Conservation (phyloP, 305 asterid genomes). For the Fraxinus latifolia region DNA sequence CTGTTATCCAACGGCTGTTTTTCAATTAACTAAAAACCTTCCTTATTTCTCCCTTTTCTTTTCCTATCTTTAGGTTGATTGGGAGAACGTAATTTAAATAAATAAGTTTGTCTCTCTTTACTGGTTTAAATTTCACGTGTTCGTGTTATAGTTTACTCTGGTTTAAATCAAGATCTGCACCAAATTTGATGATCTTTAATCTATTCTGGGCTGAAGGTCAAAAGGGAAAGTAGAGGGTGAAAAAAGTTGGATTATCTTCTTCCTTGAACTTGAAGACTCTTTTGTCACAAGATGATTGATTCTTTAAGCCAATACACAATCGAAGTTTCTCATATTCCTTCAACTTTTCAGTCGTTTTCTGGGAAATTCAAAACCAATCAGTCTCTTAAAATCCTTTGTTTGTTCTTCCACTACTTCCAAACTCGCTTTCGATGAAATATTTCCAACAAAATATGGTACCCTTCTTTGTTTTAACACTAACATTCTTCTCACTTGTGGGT, state of each 20-base stretch:
- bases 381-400: constrained; percentile 39
- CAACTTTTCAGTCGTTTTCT: constrained; percentile 44
- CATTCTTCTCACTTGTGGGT: constrained; percentile 35
- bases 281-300: constrained; percentile 64
- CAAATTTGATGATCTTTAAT: constrained; percentile 32
- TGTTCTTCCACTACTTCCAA: constrained; percentile 45
- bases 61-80: constrained; percentile 2
- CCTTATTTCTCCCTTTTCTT: constrained; percentile 20
- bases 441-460: constrained; percentile 44
- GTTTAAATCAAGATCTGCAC: constrained; percentile 29
- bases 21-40: constrained; percentile 29
- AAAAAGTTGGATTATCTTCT: constrained; percentile 67
- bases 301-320: constrained; percentile 42
- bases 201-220: constrained; percentile 38
- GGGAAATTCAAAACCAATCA: constrained; percentile 33
- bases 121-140: background rate
- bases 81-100: background rate
- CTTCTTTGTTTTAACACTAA: constrained; percentile 32
- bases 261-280: constrained; percentile 72
- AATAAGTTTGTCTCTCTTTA: background rate
- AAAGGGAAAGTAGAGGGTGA: constrained; percentile 28
- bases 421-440: constrained; percentile 41
- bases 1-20: constrained; percentile 72
- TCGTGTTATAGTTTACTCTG: constrained; percentile 23
- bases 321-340: constrained; percentile 55